Evolutionary conservation across 2,329 filamentous ascomycete genomes (phyloP), one percentile per base, ranked within the genome.

Genomic region (Pseudopithomyces chartarum): DNA sequence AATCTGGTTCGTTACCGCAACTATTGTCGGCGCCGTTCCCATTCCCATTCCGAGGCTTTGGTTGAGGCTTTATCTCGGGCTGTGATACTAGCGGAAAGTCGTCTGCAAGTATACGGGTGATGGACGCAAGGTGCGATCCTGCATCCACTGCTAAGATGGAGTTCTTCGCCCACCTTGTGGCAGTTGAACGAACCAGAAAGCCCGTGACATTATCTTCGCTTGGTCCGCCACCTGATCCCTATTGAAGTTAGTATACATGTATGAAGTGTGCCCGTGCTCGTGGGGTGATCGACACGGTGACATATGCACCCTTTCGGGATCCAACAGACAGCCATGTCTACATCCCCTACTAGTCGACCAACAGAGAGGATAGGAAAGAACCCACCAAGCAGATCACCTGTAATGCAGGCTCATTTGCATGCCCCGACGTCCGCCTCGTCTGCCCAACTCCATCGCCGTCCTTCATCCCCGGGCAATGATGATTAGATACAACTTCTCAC

Each of bases 141-240:
- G 92, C 93, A 79, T 99, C 95, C 51, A 99, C 89, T n/a, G 94
- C 92, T 26, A 98, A 81, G 39, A 97, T 76, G 0, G 92, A 97
- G 43, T 90, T 89, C 66, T 88, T 90, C 47, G 84, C 81, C 95
- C 95, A 99, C 59, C 87, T 85, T 51, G 89, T 85, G 29, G 88
- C 85, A 10, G 89, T 83, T 4, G 94, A 94, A 45, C 94, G 89
- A 45, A 98, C 91, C 19, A 99, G 85, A 56, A 98, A 87, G 2
- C 92, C 91, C 0, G 94, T 97, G 22, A 91, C 90, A 73, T 93
- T 95, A 75, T 92, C 88, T 82, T 99, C 95, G 68, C 86, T 85
- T 32, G 95, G 95, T 51, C 95, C 95, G 56, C 95, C 95, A 49
- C 92, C 91, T 44, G 92, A 87, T 62, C 95, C 95, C 92, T 96